phyloP scores from a whole-genome alignment of 2,329 filamentous ascomycete genomes.

The Alternaria alternata region DNA sequence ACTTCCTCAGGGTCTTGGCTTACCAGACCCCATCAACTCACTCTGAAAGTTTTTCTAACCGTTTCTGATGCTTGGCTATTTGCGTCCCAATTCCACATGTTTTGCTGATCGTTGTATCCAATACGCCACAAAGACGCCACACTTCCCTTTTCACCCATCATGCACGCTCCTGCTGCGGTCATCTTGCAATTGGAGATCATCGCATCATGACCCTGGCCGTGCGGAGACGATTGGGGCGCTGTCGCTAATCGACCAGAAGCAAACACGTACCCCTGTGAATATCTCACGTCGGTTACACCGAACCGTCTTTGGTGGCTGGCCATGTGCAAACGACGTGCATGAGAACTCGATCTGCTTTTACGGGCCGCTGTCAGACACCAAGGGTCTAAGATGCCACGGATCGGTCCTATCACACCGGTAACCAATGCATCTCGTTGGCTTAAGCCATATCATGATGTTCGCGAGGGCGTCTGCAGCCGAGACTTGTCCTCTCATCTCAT shows the following conservation, averaged over 20 bases:
- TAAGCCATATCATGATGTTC: background rate
- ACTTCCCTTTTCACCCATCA: background rate
- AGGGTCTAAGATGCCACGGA: background rate
- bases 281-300: background rate
- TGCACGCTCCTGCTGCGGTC: background rate
- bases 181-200: background rate
- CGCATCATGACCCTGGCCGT: background rate
- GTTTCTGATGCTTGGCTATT: conserved; percentile 11
- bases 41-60: background rate
- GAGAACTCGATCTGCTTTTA: background rate
- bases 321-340: background rate
- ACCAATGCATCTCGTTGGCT: background rate
- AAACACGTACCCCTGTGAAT: background rate
- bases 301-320: conserved; percentile 1
- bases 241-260: background rate
- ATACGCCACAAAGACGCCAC: conserved; percentile 1
- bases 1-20: background rate
- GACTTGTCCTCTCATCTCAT: conserved; percentile 82
- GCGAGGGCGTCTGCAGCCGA: conserved; percentile 45
- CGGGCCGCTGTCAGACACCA: background rate
- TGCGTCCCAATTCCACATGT: conserved; percentile 13
- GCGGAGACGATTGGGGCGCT: background rate
- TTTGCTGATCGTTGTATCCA: background rate
- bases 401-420: background rate
- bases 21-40: conserved; percentile 7